These are phyloP conservation scores for Podospora pseudopauciseta DNA, from an alignment of 495 filamentous ascomycete genomes.

Conservation along the genomic window DNA sequence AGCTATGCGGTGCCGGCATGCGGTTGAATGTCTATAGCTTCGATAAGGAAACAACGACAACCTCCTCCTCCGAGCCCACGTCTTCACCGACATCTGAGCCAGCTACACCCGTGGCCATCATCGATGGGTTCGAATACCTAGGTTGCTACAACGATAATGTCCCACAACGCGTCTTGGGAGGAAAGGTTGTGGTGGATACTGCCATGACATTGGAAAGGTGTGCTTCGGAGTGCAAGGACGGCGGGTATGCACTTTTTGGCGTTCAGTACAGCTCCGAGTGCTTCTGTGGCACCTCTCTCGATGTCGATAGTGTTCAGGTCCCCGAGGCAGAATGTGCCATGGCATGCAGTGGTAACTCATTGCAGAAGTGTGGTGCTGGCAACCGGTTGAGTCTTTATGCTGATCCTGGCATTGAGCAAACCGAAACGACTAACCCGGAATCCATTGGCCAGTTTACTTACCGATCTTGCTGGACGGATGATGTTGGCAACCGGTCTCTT, in stretches of 20 bases:
- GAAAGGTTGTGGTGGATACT: conserved; percentile 44
- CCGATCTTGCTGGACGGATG: conserved; percentile 6
- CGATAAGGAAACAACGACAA: not conserved
- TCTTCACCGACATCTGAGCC: conserved; percentile 37
- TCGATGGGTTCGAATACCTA: conserved; percentile 55
- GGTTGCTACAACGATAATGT: conserved; percentile 59
- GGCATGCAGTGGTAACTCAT: conserved; percentile 50
- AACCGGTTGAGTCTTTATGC: conserved; percentile 50
- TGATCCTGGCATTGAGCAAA: not conserved
- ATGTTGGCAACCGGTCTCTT: conserved; percentile 3
- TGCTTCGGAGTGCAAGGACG: conserved; percentile 48
- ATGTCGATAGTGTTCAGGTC: conserved; percentile 37
- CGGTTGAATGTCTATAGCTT: conserved; percentile 32
- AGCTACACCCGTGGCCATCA: conserved; percentile 27
- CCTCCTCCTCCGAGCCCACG: not conserved
- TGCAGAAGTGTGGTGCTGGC: conserved; percentile 53
- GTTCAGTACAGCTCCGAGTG: conserved; percentile 66
- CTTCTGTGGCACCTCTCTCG: conserved; percentile 56
- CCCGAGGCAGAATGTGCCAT: conserved; percentile 54
- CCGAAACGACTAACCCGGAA: not conserved
- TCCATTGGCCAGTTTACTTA: conserved; percentile 12
- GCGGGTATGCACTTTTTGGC: conserved; percentile 55
- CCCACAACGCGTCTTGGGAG: conserved; percentile 55
- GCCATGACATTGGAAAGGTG: conserved; percentile 59
- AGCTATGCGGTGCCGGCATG: conserved; percentile 41